Conservation (phyloP, 2,329 filamentous ascomycete species). For the Hypocreales sp. region DNA sequence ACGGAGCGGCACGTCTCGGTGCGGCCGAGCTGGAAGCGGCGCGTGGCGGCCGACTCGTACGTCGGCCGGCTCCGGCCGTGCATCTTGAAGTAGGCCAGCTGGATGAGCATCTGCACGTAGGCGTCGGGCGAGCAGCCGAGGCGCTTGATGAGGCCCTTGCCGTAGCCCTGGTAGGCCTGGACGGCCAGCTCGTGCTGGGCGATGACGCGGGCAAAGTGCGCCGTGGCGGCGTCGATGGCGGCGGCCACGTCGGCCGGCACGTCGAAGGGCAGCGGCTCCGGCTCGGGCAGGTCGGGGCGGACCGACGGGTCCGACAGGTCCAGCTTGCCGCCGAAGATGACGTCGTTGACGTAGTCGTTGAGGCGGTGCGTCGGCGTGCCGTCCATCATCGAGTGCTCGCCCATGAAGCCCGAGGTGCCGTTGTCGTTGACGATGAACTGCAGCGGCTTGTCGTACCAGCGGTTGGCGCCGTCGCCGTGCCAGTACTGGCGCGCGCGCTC, state of each 20-base stretch:
- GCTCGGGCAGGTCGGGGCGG: conserved; percentile 74
- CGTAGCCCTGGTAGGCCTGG: conserved; percentile 92
- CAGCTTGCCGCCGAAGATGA: conserved; percentile 88
- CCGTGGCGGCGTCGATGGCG: conserved; percentile 64
- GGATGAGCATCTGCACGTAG: conserved; percentile 97
- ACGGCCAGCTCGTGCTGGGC: conserved; percentile 80
- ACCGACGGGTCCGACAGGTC: conserved; percentile 68
- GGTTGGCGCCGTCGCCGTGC: conserved; percentile 91
- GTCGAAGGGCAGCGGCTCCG: conserved; percentile 61
- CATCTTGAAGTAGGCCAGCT: conserved; percentile 97
- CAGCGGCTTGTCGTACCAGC: conserved; percentile 95
- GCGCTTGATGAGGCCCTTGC: conserved; percentile 97
- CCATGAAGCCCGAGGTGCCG: conserved; percentile 92
- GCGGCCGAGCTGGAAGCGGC: conserved; percentile 89
- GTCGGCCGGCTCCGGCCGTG: conserved; percentile 95
- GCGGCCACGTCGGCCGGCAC: conserved; percentile 57
- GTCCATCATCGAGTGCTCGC: conserved; percentile 99
- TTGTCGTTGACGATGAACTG: conserved; percentile 99
- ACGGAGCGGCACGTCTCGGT: conserved; percentile 93
- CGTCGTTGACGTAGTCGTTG: conserved; percentile 85
- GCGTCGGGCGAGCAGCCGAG: conserved; percentile 97
- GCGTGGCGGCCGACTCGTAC: conserved; percentile 89
- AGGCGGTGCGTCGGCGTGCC: conserved; percentile 93
- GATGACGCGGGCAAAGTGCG: conserved; percentile 71
- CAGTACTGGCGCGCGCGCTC: conserved; percentile 94